Conservation (phyloP, 208 protist genomes). For the Wallacemonas sp. region DNA sequence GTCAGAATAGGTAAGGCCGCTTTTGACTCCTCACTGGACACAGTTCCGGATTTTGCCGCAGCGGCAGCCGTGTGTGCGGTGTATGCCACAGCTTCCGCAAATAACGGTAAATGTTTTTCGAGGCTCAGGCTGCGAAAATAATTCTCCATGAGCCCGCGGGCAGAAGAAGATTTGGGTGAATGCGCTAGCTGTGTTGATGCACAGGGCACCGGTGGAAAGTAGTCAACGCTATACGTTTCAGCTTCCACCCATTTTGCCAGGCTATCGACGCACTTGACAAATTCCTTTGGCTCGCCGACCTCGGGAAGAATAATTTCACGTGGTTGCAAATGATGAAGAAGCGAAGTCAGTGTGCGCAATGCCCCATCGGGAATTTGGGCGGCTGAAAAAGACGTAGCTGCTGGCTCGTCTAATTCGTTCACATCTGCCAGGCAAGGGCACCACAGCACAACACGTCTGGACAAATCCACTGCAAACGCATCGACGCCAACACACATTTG, state of each 20-base stretch:
- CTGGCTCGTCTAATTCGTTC: not conserved
- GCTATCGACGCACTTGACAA: conserved; percentile 14
- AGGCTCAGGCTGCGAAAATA: conserved; percentile 57
- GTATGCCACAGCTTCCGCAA: conserved; percentile 46
- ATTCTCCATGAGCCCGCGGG: conserved; percentile 31
- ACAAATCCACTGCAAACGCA: conserved; percentile 81
- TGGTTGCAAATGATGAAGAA: conserved; percentile 79
- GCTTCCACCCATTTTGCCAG: conserved; percentile 49
- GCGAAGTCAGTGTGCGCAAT: conserved; percentile 33
- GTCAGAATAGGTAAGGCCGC: not conserved
- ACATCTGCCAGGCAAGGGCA: conserved; percentile 49
- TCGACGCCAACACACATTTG: conserved; percentile 27
- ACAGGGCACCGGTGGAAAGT: conserved; percentile 3
- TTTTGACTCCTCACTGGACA: too few species aligned
- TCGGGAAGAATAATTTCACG: conserved; percentile 75
- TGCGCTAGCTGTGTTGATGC: not conserved
- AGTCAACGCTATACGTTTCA: conserved; percentile 64
- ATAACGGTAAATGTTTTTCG: conserved; percentile 29
- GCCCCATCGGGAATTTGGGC: conserved; percentile 12
- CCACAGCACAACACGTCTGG: conserved; percentile 59
- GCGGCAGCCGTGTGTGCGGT: conserved; percentile 33
- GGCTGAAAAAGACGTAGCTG: not conserved
- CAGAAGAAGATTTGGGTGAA: not conserved
- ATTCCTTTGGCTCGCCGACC: not conserved
- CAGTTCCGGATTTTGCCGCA: not conserved